Percentiles rank a stretch among this genome's conserved stretches.
Evolutionary conservation across 1,284 basidiomycete genomes (phyloP).

Genomic region (Agroathelia rolfsii): DNA sequence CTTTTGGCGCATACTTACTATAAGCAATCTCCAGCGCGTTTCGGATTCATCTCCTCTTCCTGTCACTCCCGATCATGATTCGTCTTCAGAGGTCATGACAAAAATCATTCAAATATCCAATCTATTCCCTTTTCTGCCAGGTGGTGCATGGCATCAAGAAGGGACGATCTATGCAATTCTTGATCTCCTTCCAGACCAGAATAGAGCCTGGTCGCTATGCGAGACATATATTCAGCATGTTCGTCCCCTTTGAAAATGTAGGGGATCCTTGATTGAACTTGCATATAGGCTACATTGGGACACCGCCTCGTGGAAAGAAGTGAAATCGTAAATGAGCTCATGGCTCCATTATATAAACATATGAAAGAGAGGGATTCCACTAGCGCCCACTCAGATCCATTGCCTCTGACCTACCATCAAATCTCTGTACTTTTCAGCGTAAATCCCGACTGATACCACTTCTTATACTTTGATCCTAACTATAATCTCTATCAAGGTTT

Average conservation of each 20-base stretch:
- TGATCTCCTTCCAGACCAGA: constrained; percentile 18
- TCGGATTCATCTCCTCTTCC: constrained; percentile 4
- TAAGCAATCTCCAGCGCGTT: constrained; percentile 8
- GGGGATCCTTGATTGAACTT: no score
- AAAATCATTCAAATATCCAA: constrained; percentile 6
- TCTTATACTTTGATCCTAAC: no score
- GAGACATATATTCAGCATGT: constrained; percentile 24
- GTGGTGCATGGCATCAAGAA: constrained; percentile 9
- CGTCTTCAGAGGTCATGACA: no score
- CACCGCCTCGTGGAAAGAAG: constrained; percentile 24
- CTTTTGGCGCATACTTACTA: neutral
- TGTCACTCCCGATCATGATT: constrained; percentile 4
- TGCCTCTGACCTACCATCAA: constrained; percentile 14
- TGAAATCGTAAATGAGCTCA: constrained; percentile 26
- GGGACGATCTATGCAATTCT: constrained; percentile 8
- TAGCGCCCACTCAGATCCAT: constrained; percentile 11
- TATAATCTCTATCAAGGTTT: no score
- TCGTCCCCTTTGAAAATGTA: no score
- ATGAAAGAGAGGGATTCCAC: constrained; percentile 12
- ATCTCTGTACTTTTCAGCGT: constrained; percentile 15
- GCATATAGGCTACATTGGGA: constrained; percentile 25
- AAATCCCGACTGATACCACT: no score
- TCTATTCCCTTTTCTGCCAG: constrained; percentile 10
- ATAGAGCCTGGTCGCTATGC: constrained; percentile 25
- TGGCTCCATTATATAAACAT: constrained; percentile 22